Percentiles rank a stretch among this genome's conserved stretches.
phyloP scores from a whole-genome alignment of 306 rosid species.

The Malus sylvestris region DNA sequence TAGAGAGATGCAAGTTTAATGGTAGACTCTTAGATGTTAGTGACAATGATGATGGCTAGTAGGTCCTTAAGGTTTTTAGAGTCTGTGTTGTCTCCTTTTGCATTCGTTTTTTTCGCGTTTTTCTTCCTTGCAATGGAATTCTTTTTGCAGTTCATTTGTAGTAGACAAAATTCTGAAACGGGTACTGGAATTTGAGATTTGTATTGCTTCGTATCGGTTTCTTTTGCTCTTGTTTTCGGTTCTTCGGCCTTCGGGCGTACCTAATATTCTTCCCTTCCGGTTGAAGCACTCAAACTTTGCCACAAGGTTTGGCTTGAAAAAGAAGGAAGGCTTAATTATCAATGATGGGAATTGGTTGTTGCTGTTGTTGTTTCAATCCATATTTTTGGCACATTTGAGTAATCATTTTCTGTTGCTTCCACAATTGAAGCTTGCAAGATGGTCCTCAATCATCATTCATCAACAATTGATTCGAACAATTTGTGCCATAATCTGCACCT shows the following conservation, averaged over 20 bases:
- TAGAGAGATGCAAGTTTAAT: constrained; percentile 51
- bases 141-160: constrained; percentile 99
- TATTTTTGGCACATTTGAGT: neutral
- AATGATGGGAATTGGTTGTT: neutral
- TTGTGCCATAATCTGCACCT: neutral
- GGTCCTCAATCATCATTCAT: neutral
- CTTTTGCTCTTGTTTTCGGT: neutral
- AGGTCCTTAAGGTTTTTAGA: constrained; percentile 36
- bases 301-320: neutral
- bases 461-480: neutral
- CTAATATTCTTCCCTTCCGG: constrained; percentile 1
- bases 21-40: constrained; percentile 55
- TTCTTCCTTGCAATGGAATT: constrained; percentile 60
- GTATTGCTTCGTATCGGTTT: constrained; percentile 13
- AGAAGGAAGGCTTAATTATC: neutral
- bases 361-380: neutral
- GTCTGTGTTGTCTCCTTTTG: constrained; percentile 32
- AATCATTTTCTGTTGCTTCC: neutral
- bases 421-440: constrained; percentile 5
- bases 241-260: neutral
- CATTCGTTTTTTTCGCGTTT: constrained; percentile 40
- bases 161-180: constrained; percentile 56
- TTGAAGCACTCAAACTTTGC: constrained; percentile 1
- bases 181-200: constrained; percentile 55
- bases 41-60: constrained; percentile 21